A percentile compares a stretch with the other conserved stretches of the same genome.
Conservation (phyloP, 2,329 filamentous ascomycete species). For the Paraconiothyrium brasiliense region DNA sequence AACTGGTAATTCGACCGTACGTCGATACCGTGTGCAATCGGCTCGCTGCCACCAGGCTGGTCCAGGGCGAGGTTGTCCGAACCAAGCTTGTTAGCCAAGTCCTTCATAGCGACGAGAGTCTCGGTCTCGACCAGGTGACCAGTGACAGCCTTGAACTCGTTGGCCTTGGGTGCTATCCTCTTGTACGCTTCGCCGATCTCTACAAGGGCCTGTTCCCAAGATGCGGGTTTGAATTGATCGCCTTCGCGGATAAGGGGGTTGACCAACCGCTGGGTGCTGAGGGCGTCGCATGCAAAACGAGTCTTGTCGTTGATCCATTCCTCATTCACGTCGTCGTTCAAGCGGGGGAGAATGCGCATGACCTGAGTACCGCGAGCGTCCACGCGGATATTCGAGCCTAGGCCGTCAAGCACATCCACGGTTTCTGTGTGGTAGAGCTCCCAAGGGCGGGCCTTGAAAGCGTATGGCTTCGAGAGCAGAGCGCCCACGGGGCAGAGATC, state of each 20-base stretch:
- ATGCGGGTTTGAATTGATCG: constrained; percentile 88
- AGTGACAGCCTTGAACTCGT: constrained; percentile 96
- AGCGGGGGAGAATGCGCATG: constrained; percentile 89
- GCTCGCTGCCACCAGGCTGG: constrained; percentile 82
- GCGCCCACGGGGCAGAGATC: constrained; percentile 98
- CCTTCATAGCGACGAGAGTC: constrained; percentile 94
- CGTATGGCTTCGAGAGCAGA: constrained; percentile 95
- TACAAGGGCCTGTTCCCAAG: constrained; percentile 93
- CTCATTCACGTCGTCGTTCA: constrained; percentile 98
- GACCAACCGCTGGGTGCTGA: constrained; percentile 95
- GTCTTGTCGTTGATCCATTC: constrained; percentile 99
- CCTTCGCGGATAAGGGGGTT: constrained; percentile 89
- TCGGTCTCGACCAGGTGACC: constrained; percentile 93
- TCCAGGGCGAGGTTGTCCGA: constrained; percentile 96
- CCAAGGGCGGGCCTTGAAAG: constrained; percentile 96
- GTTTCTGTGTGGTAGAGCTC: constrained; percentile 96
- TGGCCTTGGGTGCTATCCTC: constrained; percentile 80
- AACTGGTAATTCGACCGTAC: constrained; percentile 95
- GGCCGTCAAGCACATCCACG: constrained; percentile 89
- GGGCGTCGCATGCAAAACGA: constrained; percentile 92
- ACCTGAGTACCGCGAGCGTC: constrained; percentile 94
- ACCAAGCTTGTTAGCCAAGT: constrained; percentile 93
- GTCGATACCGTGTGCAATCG: constrained; percentile 91
- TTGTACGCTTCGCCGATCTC: constrained; percentile 86
- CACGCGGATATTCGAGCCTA: constrained; percentile 94